Evolutionary conservation across 169 alveolate genomes (phyloP), one percentile per base, ranked within the genome.

Genomic region (Eimeria falciformis): DNA sequence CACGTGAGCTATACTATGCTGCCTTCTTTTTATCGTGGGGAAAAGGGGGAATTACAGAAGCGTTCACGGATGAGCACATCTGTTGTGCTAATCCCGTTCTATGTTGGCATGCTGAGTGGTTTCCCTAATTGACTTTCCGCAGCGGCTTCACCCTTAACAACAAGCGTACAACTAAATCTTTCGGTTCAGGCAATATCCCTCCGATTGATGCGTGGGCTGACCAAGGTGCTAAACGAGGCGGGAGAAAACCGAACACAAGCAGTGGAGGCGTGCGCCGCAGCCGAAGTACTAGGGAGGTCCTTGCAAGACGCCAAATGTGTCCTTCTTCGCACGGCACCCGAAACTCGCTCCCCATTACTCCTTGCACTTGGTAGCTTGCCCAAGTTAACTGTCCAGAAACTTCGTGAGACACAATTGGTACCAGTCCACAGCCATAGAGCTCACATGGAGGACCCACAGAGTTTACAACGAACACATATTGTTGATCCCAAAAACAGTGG

Each of bases 1-100:
- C 88, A 47, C 88, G 88, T 79, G 73, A 79, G 88, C 27, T n/a
- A 21, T n/a, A n/a, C n/a, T n/a, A n/a, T n/a, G n/a, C n/a, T n/a
- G n/a, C n/a, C n/a, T n/a, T n/a, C n/a, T n/a, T n/a, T n/a, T n/a
- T n/a, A n/a, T n/a, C n/a, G n/a, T n/a, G n/a, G n/a, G n/a, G n/a
- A n/a, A n/a, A n/a, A n/a, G n/a, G n/a, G n/a, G n/a, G n/a, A n/a
- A n/a, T n/a, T n/a, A n/a, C n/a, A n/a, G n/a, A n/a, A n/a, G n/a
- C n/a, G n/a, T n/a, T n/a, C n/a, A n/a, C n/a, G n/a, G n/a, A n/a
- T n/a, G n/a, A n/a, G n/a, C n/a, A n/a, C n/a, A n/a, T n/a, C n/a
- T n/a, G n/a, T n/a, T n/a, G n/a, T n/a, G n/a, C n/a, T n/a, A n/a
- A n/a, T n/a, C n/a, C n/a, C n/a, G n/a, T n/a, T n/a, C n/a, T n/a